Evolutionary conservation across 1,284 basidiomycete species (phyloP), one percentile per base, ranked within the genome.

Genomic region (Rhizopogon parksii): DNA sequence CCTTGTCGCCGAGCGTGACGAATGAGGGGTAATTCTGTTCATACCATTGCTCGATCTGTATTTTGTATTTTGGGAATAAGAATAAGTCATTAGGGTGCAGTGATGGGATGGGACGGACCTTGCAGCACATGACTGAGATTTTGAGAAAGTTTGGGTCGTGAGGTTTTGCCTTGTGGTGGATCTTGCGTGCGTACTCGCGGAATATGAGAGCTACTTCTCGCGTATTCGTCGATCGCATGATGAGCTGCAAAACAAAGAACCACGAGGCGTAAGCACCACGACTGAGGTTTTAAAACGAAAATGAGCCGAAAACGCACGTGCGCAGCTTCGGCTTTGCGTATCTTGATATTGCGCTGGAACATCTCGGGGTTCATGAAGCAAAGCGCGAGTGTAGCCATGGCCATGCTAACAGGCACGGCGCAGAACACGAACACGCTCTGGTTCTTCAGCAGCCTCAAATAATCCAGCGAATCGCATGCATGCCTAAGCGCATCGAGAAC

Each of bases 361-460:
- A 99, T 89, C n/a, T 77, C 73, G 1, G 83, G 80, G 71, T 99
- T 99, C 88, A 91, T 91, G 71, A 95, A 96, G 70, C 94, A 95
- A 49, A 88, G 68, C 46, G 89, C 82, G 24, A 99, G 75, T 6
- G 95, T 99, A 5, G 96, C 95, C 59, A 99, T 89, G 0, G 95
- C 94, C 95, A 99, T 98, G 19, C 86, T 82, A 32, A 90, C 91
- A 8, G 95, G 95, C 54, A 98, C 92, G 2, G 95, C 93, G 60
- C 91, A 94, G 71, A 99, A 99, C 70, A 92, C 92, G 78, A 99
- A 99, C 25, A 97, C 83, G 53, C 79, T 88, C 72, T 98, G 95
- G 69, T 91, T 95, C 68, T 82, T 87, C 60, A 99, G 74, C 45
- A 97, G 68, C 24, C 82, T 77, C 57, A 99, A 77, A 68, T 98